Conservation (phyloP, 768 basidiomycete genomes). For the Tylopilus balloui region DNA sequence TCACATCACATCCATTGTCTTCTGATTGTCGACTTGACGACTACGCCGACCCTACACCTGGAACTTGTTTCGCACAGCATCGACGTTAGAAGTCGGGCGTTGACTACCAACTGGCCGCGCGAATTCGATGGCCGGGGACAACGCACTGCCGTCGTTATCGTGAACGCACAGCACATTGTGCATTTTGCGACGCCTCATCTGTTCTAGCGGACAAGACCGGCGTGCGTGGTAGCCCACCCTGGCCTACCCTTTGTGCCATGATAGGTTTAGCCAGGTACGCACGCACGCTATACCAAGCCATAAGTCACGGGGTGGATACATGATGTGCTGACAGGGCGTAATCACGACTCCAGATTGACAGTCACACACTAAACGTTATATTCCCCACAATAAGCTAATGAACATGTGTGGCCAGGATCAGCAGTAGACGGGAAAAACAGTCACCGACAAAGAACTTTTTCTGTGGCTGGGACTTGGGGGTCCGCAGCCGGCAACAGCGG, state of each 20-base stretch:
- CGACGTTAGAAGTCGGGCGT: neutral
- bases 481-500: neutral
- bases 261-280: slow-evolving; percentile 8
- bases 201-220: neutral
- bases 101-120: neutral
- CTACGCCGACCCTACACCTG: neutral
- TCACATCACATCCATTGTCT: neutral
- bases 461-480: neutral
- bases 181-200: neutral
- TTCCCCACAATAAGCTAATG: slow-evolving; percentile 25
- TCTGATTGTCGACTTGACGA: slow-evolving; percentile 7
- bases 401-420: slow-evolving; percentile 17
- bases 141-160: neutral
- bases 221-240: neutral
- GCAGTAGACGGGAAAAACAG: neutral
- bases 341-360: slow-evolving; percentile 16
- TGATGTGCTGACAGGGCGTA: slow-evolving; percentile 7
- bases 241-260: neutral
- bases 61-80: slow-evolving; percentile 6
- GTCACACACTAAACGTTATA: slow-evolving; percentile 16
- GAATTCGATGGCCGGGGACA: neutral
- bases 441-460: neutral
- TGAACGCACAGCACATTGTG: neutral
- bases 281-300: neutral
- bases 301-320: slow-evolving; percentile 10